Evolutionary conservation across 2,329 filamentous ascomycete species (phyloP), one percentile per base, ranked within the genome.

Genomic region (Cladosporium sp.): DNA sequence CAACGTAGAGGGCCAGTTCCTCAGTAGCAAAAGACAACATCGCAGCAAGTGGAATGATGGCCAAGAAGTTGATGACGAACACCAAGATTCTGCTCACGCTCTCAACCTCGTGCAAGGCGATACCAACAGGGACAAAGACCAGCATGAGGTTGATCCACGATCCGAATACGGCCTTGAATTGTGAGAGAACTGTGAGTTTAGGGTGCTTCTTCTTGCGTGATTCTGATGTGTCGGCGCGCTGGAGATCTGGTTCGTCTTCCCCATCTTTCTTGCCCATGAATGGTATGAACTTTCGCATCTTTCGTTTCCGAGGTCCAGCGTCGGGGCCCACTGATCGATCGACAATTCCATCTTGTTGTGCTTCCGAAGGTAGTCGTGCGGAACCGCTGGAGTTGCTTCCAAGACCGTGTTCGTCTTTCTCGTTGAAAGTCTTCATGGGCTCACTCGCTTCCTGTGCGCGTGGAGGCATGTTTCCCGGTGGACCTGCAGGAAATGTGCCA

Each of bases 21-120:
- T 98, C 94, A 0, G 94, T 97, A 0, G 92, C 91, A 73, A 91
- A 96, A 71, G 91, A 90, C 26, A 98, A 83, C 82, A 97, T 89
- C 16, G 90, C 91, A 2, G 94, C 94, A 48, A 97, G 83, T 0
- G 93, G 93, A 66, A 97, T 89, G 71, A 97, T 97, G 67, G 93
- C 94, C 69, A 97, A 86, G 73, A 97, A 97, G 80, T 97, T 97
- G 78, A 97, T 86, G 64, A 93, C 86, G 73, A 97, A 97, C 2
- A 76, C 71, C 23, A 84, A 85, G 65, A 90, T 83, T 3, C 84
- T 81, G 73, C 85, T 82, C 60, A 90, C 79, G 13, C 80, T 69
- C 21, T 87, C 79, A 73, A 89, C 92, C 72, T 91, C 86, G 61
- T 54, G 30, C 48, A 94, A 77, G 1, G 86, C 90, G 72, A 97